Evolutionary conservation across 2,329 filamentous ascomycete genomes (phyloP).

Genomic region (Penicillium frequentans): DNA sequence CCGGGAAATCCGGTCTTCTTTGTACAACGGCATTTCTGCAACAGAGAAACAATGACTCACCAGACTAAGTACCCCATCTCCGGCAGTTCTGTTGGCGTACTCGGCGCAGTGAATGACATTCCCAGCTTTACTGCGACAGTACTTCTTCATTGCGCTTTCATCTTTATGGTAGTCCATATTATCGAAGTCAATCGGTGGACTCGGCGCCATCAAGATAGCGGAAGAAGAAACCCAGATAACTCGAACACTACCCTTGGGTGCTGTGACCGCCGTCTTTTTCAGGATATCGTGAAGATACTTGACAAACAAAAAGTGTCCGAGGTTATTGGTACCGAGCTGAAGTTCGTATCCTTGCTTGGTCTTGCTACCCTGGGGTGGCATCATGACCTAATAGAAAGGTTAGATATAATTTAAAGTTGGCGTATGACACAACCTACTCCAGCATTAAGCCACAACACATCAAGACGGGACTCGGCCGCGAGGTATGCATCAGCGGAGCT

Average conservation of each 20-base stretch:
- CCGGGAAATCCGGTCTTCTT: neutral
- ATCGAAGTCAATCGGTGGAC: constrained; percentile 4
- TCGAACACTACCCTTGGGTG: constrained; percentile 27
- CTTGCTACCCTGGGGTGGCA: constrained; percentile 32
- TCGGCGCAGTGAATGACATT: constrained; percentile 20
- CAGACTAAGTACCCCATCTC: constrained; percentile 19
- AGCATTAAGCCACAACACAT: constrained; percentile 43
- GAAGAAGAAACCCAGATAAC: constrained; percentile 36
- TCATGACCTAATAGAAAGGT: constrained; percentile 30
- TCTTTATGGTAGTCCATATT: constrained; percentile 9
- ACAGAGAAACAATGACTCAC: neutral
- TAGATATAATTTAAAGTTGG: neutral
- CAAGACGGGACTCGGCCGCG: constrained; percentile 33
- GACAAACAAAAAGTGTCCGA: constrained; percentile 42
- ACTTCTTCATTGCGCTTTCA: constrained; percentile 14
- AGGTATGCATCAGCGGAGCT: constrained; percentile 38
- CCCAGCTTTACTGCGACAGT: constrained; percentile 22
- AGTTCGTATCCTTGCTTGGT: constrained; percentile 37
- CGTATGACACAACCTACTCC: neutral
- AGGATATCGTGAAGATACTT: constrained; percentile 38
- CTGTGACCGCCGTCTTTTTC: constrained; percentile 26
- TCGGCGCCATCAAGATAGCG: constrained; percentile 22
- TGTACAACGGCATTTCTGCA: neutral
- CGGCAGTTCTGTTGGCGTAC: constrained; percentile 9
- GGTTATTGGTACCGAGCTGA: constrained; percentile 38